Conservation (phyloP, 2,329 filamentous ascomycete species). For the Ustilaginoidea virens region DNA sequence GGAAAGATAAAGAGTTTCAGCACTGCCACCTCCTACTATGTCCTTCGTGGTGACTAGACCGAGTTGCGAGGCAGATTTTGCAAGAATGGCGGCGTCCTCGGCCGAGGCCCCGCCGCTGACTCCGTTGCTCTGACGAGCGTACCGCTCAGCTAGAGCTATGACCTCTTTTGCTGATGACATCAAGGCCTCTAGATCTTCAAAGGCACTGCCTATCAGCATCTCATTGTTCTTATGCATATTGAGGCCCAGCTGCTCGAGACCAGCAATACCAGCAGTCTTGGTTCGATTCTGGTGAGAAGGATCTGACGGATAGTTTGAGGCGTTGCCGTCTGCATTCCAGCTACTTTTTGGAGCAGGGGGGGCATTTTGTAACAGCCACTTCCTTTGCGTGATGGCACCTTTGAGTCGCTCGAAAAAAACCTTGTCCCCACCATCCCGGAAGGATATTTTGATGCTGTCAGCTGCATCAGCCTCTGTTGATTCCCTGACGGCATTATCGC, state of each 20-base stretch:
- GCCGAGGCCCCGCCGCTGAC: slow-evolving; percentile 43
- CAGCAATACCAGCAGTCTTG: slow-evolving; percentile 76
- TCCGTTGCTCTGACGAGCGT: slow-evolving; percentile 52
- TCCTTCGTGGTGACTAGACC: slow-evolving; percentile 91
- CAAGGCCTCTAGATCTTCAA: slow-evolving; percentile 88
- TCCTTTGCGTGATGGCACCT: slow-evolving; percentile 74
- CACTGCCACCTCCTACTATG: slow-evolving; percentile 62
- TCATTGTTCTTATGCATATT: slow-evolving; percentile 88
- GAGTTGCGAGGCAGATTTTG: slow-evolving; percentile 63
- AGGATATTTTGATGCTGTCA: slow-evolving; percentile 81
- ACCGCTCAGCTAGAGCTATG: slow-evolving; percentile 78
- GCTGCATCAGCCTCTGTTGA: slow-evolving; percentile 35
- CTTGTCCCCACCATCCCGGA: slow-evolving; percentile 76
- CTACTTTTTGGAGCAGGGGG: slow-evolving; percentile 64
- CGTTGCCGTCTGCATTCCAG: slow-evolving; percentile 19
- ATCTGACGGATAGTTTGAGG: slow-evolving; percentile 11
- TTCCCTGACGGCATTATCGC: slow-evolving; percentile 20
- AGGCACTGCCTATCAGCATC: slow-evolving; percentile 79
- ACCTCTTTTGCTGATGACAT: slow-evolving; percentile 98
- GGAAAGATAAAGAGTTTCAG: slow-evolving; percentile 77
- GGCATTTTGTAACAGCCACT: slow-evolving; percentile 85
- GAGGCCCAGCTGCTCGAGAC: slow-evolving; percentile 71
- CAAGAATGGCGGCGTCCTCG: slow-evolving; percentile 61
- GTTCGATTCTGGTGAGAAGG: slow-evolving; percentile 17
- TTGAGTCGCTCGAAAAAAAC: slow-evolving; percentile 84